Evolutionary conservation across 2,329 filamentous ascomycete species (phyloP), one percentile per base, ranked within the genome.

Genomic region (Cladosporium sp.): DNA sequence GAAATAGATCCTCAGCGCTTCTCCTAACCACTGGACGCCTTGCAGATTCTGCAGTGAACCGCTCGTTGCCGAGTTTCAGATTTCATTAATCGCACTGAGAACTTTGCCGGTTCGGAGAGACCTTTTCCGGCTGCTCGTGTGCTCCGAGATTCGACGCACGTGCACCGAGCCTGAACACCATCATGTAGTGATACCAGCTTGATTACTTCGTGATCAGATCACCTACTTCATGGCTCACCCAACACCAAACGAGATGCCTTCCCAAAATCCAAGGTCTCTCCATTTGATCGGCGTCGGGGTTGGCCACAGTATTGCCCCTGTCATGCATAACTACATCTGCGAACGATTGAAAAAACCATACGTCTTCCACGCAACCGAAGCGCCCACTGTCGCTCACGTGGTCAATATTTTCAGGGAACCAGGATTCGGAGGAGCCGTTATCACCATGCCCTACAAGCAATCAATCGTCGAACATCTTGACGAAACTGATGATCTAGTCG

Each of bases 401-500:
- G 32, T 71, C 5, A 18, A 47, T 0, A 55, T 70, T 3, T 65
- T 68, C 42, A 52, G 54, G 3, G 52, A 57, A 7, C 56, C 65
- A 1, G 59, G 55, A 30, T 67, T 65, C 34, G 64, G 62, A 13
- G 68, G 67, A 15, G 19, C 20, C 7, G 68, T 69, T 5, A 63
- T 71, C 5, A 73, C 70, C 1, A 74, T 74, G 71, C 72, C 72
- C 0, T 73, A 68, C 64, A 74, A 71, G 54, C 67, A 61, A 47
- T 57, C 60, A 20, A 54, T 69, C 37, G 66, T 70, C 58, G 37
- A 63, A 9, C 62, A 64, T 29, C 62, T 73, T 7, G 67, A 73
- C 49, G 63, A 60, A 1, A 55, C 71, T 1, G 72, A 73, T 39
- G 60, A 68, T 1, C 59, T 68, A 1, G 65, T 64, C 1, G 47